Conservation (phyloP, 2,329 filamentous ascomycete genomes). For the Ampelomyces quisqualis region DNA sequence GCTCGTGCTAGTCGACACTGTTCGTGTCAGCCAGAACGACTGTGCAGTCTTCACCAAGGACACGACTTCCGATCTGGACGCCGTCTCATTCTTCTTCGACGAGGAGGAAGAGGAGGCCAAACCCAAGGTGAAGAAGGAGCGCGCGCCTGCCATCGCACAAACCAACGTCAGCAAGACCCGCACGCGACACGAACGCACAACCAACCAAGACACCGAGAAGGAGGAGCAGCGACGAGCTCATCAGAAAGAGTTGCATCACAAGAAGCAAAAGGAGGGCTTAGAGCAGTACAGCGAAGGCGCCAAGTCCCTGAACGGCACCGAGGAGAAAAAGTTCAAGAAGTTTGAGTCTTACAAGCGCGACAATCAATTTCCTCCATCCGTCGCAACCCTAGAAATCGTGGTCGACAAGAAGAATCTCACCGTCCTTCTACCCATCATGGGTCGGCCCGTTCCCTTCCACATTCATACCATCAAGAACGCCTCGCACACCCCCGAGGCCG, state of each 20-base stretch:
- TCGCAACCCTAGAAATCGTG: constrained; percentile 83
- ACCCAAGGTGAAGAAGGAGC: constrained; percentile 81
- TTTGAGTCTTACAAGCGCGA: constrained; percentile 99
- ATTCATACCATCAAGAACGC: constrained; percentile 99
- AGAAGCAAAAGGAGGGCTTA: constrained; percentile 88
- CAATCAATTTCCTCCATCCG: constrained; percentile 81
- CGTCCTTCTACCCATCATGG: constrained; percentile 94
- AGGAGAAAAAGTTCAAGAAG: constrained; percentile 97
- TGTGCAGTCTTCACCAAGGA: constrained; percentile 91
- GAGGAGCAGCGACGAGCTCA: constrained; percentile 86
- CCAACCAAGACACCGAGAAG: constrained; percentile 84
- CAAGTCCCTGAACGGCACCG: constrained; percentile 80
- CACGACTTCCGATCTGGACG: constrained; percentile 85
- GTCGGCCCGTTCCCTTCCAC: constrained; percentile 94
- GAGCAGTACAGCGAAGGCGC: constrained; percentile 83
- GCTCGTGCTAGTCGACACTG: constrained; percentile 86
- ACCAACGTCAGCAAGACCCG: constrained; percentile 96
- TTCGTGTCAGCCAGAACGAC: constrained; percentile 78
- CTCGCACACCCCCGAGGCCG: constrained; percentile 93
- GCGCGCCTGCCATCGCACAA: constrained; percentile 82
- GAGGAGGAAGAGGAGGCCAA: constrained; percentile 88
- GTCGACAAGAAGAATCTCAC: constrained; percentile 90
- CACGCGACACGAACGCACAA: constrained; percentile 84
- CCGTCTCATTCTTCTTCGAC: constrained; percentile 98
- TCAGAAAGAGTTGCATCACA: constrained; percentile 82